A percentile compares a stretch with the other conserved stretches of the same genome.
phyloP scores from a whole-genome alignment of 768 basidiomycete species.

The Tricholoma bakamatsutake region DNA sequence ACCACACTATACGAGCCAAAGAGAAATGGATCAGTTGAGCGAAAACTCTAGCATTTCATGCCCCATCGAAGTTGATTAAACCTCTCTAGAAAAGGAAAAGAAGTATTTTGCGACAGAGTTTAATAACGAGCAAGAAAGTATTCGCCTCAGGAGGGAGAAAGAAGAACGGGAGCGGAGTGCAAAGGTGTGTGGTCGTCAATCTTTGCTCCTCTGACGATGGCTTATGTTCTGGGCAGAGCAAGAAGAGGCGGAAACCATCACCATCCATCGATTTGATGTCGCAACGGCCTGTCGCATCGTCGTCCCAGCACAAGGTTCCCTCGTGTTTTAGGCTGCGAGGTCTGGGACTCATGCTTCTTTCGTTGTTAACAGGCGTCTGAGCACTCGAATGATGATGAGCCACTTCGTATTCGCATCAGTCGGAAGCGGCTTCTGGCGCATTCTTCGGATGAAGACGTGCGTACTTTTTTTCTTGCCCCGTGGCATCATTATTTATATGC shows the following conservation, averaged over 20 bases:
- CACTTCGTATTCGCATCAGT: not conserved
- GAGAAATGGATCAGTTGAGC: constrained; percentile 55
- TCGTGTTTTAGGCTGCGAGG: not conserved
- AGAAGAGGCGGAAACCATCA: not conserved
- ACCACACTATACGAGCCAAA: constrained; percentile 36
- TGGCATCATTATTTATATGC: not conserved
- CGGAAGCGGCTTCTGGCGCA: not conserved
- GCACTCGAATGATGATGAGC: not conserved
- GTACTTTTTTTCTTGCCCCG: not conserved
- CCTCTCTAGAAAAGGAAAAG: constrained; percentile 31
- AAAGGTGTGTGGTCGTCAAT: constrained; percentile 6
- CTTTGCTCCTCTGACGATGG: not conserved
- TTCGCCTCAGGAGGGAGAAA: constrained; percentile 15
- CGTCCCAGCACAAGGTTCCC: not conserved
- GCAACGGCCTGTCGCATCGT: not conserved
- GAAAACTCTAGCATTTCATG: constrained; percentile 1
- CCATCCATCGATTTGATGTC: not conserved
- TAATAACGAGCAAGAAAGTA: constrained; percentile 14
- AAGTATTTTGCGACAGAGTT: constrained; percentile 29
- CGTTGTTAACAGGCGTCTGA: not conserved
- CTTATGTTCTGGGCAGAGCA: not conserved
- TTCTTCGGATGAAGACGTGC: constrained; percentile 1
- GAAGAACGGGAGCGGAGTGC: constrained; percentile 12
- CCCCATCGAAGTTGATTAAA: not conserved
- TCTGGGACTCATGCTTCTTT: not conserved